Conservation (phyloP, 805 yeast genomes). For the Wickerhamiella kurtzmanii region DNA sequence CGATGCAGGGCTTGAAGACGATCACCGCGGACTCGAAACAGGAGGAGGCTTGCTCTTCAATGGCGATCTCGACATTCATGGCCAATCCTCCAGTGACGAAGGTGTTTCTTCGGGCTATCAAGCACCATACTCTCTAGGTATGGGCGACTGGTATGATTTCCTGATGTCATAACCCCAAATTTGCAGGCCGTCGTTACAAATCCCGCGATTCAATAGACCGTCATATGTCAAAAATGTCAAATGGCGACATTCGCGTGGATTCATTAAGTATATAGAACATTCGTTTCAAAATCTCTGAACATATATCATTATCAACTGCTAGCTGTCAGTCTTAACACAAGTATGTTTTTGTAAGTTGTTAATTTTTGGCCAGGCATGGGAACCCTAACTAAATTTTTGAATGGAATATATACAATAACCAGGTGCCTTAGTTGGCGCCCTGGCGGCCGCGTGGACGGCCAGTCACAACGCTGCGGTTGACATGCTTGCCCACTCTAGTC, state of each 20-base stretch:
- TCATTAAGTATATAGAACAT: too few relatives aligned
- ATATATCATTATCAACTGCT: too few relatives aligned
- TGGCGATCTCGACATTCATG: neutral
- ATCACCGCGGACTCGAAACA: neutral
- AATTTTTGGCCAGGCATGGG: too few relatives aligned
- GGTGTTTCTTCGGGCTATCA: neutral
- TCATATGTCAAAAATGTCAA: too few relatives aligned
- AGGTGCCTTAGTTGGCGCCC: slow-evolving; percentile 17
- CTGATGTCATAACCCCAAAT: slow-evolving; percentile 17
- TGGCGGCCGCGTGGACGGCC: slow-evolving; percentile 75
- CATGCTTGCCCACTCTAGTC: slow-evolving; percentile 83
- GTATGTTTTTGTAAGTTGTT: too few relatives aligned
- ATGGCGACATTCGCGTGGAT: too few relatives aligned
- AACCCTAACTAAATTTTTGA: too few relatives aligned
- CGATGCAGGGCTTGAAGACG: neutral
- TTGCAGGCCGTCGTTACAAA: too few relatives aligned
- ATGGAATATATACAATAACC: neutral
- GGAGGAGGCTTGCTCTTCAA: neutral
- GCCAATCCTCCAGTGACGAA: slow-evolving; percentile 9
- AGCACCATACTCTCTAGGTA: slow-evolving; percentile 24
- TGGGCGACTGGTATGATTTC: slow-evolving; percentile 31
- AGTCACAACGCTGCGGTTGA: slow-evolving; percentile 69
- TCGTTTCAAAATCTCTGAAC: too few relatives aligned
- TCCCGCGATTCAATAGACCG: too few relatives aligned
- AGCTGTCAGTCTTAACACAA: too few relatives aligned